Base-by-base conservation (phyloP, 2,329 filamentous ascomycete genomes). In the Fusarium mundagurra region DNA sequence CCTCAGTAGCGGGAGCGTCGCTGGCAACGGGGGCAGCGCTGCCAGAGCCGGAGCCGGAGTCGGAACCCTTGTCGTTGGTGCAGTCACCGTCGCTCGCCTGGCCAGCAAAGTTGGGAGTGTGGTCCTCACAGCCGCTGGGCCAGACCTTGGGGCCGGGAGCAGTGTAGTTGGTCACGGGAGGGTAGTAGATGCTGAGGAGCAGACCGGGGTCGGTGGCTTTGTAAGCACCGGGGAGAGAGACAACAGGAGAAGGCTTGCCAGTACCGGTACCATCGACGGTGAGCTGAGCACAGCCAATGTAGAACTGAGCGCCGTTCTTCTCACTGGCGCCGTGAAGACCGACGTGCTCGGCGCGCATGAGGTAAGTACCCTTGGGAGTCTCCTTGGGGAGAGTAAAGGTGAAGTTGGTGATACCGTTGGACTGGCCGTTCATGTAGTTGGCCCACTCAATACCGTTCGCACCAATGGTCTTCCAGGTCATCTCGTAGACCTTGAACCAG, bases 401-500 rank as follows among this genome's bases (percentile, higher is more conserved):
- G 79, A 82, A 82, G 80, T 82, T 82, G 63, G 72, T 71, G 71
- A 82, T 75, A 31, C 79, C 80, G 4, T 60, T 44, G 22, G 67
- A 69, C 43, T 70, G 67, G 65, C 77, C 78, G 75, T 79, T 77
- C 45, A 79, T 34, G 64, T 76, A 81, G 58, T 78, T 77, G 22
- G 80, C 81, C 81, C 81, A 82, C 67, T 80, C 74, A 27, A 82
- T 72, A 22, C 81, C 81, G 8, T 71, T 73, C 13, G 70, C 76
- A 39, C 71, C 78, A 71, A 81, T 80, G 44, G 36, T 44, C 67
- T 72, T 78, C 69, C 78, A 80, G 59, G 79, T 77, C 58, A 82
- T 74, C 61, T 80, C 76, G 74, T 81, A 83, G 24, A 82, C 77
- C 79, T 83, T 83, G 80, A 82, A 82, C 81, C 81, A 83, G 69